phyloP scores from a whole-genome alignment of 495 filamentous ascomycete species.

The Trichoderma parareesei region DNA sequence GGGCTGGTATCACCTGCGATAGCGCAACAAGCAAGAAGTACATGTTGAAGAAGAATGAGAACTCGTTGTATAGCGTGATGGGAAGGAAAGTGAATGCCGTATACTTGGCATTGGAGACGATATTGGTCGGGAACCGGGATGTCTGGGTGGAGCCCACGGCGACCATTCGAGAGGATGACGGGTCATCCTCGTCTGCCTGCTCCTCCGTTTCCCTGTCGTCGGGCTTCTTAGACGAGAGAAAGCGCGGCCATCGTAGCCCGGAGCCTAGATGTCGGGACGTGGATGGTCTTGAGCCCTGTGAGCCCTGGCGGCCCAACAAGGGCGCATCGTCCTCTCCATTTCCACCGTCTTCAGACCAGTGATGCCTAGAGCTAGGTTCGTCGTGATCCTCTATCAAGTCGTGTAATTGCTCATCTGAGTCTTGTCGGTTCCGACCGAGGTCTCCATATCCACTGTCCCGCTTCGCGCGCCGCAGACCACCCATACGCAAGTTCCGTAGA shows the following conservation, averaged over 20 bases:
- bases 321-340: constrained; percentile 58
- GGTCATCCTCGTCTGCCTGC: constrained; percentile 41
- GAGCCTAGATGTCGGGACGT: constrained; percentile 28
- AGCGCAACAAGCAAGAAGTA: constrained; percentile 95
- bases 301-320: constrained; percentile 41
- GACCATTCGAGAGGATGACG: constrained; percentile 42
- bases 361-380: constrained; percentile 30
- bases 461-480: constrained; percentile 43
- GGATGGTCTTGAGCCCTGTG: constrained; percentile 23
- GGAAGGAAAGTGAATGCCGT: constrained; percentile 94
- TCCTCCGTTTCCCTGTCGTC: constrained; percentile 27
- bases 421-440: constrained; percentile 46
- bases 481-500: constrained; percentile 59
- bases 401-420: constrained; percentile 47
- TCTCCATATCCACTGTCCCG: constrained; percentile 49
- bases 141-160: constrained; percentile 42
- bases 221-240: constrained; percentile 32
- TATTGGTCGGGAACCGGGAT: constrained; percentile 67
- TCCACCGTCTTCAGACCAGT: constrained; percentile 44
- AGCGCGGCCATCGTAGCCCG: constrained; percentile 42
- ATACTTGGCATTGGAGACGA: constrained; percentile 95
- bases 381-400: constrained; percentile 49
- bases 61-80: constrained; percentile 92
- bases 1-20: constrained; percentile 79
- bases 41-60: constrained; percentile 99